Conservation (phyloP, 148 eudicot species). For the Fallopia convolvulus region DNA sequence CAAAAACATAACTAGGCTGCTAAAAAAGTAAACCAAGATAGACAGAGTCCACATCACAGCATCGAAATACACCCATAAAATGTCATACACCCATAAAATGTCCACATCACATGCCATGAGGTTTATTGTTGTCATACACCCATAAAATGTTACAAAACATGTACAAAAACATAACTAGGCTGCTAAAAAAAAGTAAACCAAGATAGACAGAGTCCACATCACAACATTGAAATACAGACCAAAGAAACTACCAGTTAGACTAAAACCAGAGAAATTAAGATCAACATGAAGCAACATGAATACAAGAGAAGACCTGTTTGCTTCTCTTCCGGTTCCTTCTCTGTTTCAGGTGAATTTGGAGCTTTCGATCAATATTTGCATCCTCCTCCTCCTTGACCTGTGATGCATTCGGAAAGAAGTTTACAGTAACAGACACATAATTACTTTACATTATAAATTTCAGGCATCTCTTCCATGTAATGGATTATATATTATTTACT, state of each 20-base stretch:
- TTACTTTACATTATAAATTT: neutral
- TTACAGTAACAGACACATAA: neutral
- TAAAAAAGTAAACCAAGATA: too few species aligned
- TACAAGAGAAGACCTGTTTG: slow-evolving; percentile 36
- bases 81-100: too few species aligned
- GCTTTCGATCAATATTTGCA: slow-evolving; percentile 50
- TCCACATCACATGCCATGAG: neutral
- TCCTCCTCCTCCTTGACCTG: slow-evolving; percentile 99
- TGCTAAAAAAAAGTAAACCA: neutral
- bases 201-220: neutral
- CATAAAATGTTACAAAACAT: neutral
- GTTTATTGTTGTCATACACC: neutral
- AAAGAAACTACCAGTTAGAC: neutral
- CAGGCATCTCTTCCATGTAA: neutral
- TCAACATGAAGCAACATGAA: slow-evolving; percentile 12
- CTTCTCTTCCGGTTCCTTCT: slow-evolving; percentile 51
- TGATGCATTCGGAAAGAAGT: neutral
- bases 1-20: neutral
- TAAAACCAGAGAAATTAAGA: neutral
- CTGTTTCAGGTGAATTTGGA: slow-evolving; percentile 53
- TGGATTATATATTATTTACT: neutral
- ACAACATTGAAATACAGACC: neutral
- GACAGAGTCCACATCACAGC: too few species aligned
- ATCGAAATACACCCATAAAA: too few species aligned
- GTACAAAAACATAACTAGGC: neutral